phyloP scores from a whole-genome alignment of 495 filamentous ascomycete genomes.

The Pseudomonodictys pantanalensis region DNA sequence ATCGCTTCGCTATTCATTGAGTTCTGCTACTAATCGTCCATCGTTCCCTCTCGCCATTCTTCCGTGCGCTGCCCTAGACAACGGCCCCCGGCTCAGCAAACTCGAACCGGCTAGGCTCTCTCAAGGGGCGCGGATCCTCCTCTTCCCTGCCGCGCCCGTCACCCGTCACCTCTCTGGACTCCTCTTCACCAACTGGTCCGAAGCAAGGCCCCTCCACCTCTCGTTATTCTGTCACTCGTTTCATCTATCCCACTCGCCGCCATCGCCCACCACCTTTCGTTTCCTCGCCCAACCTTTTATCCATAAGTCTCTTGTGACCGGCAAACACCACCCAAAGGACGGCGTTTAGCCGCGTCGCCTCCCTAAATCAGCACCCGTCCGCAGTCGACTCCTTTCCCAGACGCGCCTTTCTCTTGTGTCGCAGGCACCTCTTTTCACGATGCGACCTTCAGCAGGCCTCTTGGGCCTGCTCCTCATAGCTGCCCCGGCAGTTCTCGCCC shows the following conservation, averaged over 20 bases:
- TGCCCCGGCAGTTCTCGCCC: constrained; percentile 29
- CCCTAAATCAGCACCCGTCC: constrained; percentile 8
- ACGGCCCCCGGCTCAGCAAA: neutral
- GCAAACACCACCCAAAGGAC: constrained; percentile 4
- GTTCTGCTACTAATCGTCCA: neutral
- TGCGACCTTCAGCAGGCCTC: constrained; percentile 28
- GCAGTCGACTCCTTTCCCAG: neutral
- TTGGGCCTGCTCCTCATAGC: constrained; percentile 27
- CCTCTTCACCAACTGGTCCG: constrained; percentile 1
- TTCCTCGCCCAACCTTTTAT: constrained; percentile 9
- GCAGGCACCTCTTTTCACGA: constrained; percentile 8
- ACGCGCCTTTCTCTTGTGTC: neutral
- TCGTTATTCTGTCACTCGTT: constrained; percentile 34
- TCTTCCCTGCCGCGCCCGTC: constrained; percentile 4
- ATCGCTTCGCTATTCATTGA: neutral
- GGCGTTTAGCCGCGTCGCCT: constrained; percentile 27
- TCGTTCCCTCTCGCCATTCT: neutral
- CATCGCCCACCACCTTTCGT: neutral
- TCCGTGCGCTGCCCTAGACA: neutral
- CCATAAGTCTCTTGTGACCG: constrained; percentile 22
- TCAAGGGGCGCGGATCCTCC: neutral
- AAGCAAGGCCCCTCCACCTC: constrained; percentile 3
- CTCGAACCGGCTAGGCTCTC: neutral
- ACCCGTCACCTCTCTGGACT: constrained; percentile 3
- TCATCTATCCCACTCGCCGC: constrained; percentile 9